Percentiles rank a stretch among this genome's conserved stretches.
These are phyloP conservation scores for Clarireedia paspali DNA, from an alignment of 2,329 filamentous ascomycete species.

Conservation along the genomic window DNA sequence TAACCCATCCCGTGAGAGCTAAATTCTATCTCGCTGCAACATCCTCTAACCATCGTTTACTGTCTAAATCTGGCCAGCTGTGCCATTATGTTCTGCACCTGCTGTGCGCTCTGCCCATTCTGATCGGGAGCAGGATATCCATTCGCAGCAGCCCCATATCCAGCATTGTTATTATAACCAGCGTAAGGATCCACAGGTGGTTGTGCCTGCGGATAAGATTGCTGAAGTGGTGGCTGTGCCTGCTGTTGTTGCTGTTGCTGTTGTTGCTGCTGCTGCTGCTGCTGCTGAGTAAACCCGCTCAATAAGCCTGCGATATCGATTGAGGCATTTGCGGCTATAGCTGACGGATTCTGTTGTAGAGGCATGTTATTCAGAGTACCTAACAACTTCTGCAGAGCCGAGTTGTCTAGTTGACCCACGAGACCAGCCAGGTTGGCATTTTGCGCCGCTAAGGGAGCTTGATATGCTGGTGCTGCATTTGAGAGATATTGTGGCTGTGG, in stretches of 20 bases:
- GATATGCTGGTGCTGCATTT: constrained; percentile 25
- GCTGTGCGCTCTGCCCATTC: constrained; percentile 36
- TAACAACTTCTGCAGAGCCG: constrained; percentile 63
- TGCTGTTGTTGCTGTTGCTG: constrained; percentile 31
- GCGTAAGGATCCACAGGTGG: constrained; percentile 8
- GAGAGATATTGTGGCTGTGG: constrained; percentile 26
- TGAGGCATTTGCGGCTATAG: constrained; percentile 29
- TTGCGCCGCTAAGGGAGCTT: constrained; percentile 28
- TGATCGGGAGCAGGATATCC: constrained; percentile 16
- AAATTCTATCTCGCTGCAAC: not conserved
- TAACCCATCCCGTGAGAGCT: too few species aligned
- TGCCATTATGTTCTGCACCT: constrained; percentile 68
- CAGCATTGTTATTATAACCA: not conserved
- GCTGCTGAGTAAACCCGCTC: constrained; percentile 23
- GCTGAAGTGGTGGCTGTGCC: constrained; percentile 25
- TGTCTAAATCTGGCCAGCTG: constrained; percentile 60
- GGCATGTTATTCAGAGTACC: constrained; percentile 40
- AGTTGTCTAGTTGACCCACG: constrained; percentile 60
- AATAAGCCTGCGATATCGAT: constrained; percentile 29
- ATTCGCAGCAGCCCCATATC: not conserved
- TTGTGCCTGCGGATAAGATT: constrained; percentile 22
- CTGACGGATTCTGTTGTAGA: constrained; percentile 18
- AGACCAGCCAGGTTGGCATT: constrained; percentile 52
- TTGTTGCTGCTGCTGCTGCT: constrained; percentile 29
- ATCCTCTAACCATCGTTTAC: constrained; percentile 23